Percentiles rank a stretch among this genome's conserved stretches.
Conservation (phyloP, 352 stramenopile genomes). For the Globisporangium apiculatum region DNA sequence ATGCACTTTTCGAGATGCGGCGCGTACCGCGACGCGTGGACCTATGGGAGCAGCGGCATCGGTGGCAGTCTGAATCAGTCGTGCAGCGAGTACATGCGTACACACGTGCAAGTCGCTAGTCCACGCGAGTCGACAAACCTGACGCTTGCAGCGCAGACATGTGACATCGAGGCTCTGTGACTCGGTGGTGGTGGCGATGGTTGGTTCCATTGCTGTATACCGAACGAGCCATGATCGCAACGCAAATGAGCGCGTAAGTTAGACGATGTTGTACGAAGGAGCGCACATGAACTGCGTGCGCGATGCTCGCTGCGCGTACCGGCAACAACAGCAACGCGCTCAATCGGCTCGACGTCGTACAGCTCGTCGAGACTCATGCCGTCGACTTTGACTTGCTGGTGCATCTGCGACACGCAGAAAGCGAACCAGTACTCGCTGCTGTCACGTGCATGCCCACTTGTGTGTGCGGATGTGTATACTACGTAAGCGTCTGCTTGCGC, state of each 20-base stretch:
- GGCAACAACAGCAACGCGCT: slow-evolving; percentile 15
- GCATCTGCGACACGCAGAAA: slow-evolving; percentile 26
- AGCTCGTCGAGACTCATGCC: slow-evolving; percentile 65
- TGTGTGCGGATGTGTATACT: background rate
- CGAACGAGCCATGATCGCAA: too few relatives aligned
- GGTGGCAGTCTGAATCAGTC: too few relatives aligned
- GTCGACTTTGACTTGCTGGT: slow-evolving; percentile 47
- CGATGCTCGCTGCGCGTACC: background rate
- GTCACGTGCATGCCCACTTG: background rate
- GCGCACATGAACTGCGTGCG: too few relatives aligned
- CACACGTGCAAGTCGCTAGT: too few relatives aligned
- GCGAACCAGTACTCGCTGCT: background rate
- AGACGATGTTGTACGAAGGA: too few relatives aligned
- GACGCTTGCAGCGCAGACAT: slow-evolving; percentile 54
- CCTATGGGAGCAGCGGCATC: background rate
- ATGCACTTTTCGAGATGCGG: slow-evolving; percentile 74
- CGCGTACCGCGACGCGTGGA: slow-evolving; percentile 65
- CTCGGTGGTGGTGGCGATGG: slow-evolving; percentile 8
- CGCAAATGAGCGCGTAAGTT: too few relatives aligned
- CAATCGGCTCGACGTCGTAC: slow-evolving; percentile 59
- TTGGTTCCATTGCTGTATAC: slow-evolving; percentile 5
- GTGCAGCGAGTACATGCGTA: too few relatives aligned
- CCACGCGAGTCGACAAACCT: slow-evolving; percentile 4
- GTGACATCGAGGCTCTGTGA: slow-evolving; percentile 52
- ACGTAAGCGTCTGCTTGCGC: background rate